These are phyloP conservation scores for Mycosphaerella sp. DNA, from an alignment of 2,329 filamentous ascomycete genomes.

Conservation along the genomic window DNA sequence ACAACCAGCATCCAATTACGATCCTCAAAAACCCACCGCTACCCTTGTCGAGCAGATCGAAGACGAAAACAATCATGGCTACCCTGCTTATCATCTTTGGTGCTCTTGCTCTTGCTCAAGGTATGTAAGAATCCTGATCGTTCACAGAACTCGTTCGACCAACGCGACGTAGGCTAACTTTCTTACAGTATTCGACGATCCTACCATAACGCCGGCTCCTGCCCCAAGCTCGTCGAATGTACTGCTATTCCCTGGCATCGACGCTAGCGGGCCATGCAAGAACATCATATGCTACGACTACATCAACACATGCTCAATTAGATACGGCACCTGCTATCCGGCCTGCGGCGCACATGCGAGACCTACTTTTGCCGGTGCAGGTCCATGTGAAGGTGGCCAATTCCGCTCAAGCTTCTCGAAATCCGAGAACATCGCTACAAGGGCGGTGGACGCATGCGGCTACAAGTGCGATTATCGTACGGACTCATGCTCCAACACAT, in stretches of 20 bases:
- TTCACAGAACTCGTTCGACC: background rate
- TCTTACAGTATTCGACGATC: background rate
- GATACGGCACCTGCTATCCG: constrained; percentile 25
- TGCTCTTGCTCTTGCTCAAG: background rate
- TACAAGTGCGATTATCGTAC: constrained; percentile 18
- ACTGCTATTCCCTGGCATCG: background rate
- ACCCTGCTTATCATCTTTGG: background rate
- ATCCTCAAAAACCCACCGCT: background rate
- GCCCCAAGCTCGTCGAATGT: background rate
- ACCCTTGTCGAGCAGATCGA: background rate
- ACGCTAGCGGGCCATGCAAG: constrained; percentile 5
- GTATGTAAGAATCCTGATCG: background rate
- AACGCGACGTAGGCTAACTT: background rate
- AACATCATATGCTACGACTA: constrained; percentile 23
- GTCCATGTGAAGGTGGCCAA: constrained; percentile 12
- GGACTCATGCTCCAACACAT: constrained; percentile 21
- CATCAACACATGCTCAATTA: constrained; percentile 23
- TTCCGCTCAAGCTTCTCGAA: constrained; percentile 10
- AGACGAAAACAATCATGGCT: background rate
- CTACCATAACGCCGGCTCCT: constrained; percentile 1
- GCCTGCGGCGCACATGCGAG: constrained; percentile 19
- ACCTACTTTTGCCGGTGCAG: constrained; percentile 21
- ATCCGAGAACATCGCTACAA: background rate
- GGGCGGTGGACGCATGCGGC: constrained; percentile 11
- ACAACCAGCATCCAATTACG: background rate